Evolutionary conservation across 2,329 filamentous ascomycete genomes (phyloP), one percentile per base, ranked within the genome.

Genomic region (Aspergillus sp.): DNA sequence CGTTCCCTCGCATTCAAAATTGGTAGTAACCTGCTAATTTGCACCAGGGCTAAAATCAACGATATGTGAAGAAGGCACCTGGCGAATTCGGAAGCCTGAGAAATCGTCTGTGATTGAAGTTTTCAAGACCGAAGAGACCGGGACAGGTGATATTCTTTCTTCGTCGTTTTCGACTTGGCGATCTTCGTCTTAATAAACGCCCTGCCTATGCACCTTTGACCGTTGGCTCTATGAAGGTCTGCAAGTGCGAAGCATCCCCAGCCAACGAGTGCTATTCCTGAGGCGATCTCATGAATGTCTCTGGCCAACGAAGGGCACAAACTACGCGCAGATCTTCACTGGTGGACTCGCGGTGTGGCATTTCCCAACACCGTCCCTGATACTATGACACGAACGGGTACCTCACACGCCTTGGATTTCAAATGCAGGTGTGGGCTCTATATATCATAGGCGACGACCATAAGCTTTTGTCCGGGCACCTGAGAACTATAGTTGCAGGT

Each of bases 141-240:
- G 91, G 0, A 87, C 90, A 63, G 92, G 91, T 0, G 82, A 84
- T 24, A 91, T 96, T 52, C 78, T 96, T 46, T 90, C 89, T 2
- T 84, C 88, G 22, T 85, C 90, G 14, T 96, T 96, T 71, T 83
- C 90, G 68, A 84, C 88, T 62, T 96, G 91, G 90, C 77, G 86
- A 52, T 63, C 65, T 14, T 52, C 53, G 22, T 46, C 51, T 55
- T 62, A 52, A 65, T 20, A 32, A 51, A 45, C 26, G 18, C 10
- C 36, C 32, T 54, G 45, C 6, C 18, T 20, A 11, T n/a, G 18
- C 18, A 22, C 45, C 18, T 24, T 42, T 47, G 45, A 16, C 16
- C 14, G 36, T n/a, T 42, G 16, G 14, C 36, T 42, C 36, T 6
- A 16, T 42, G 16, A 42, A 42, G 36, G 11, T 14, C 14, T 42